Evolutionary conservation across 139 green algal species (phyloP).

Genomic region (Ettlia oleoabundans): DNA sequence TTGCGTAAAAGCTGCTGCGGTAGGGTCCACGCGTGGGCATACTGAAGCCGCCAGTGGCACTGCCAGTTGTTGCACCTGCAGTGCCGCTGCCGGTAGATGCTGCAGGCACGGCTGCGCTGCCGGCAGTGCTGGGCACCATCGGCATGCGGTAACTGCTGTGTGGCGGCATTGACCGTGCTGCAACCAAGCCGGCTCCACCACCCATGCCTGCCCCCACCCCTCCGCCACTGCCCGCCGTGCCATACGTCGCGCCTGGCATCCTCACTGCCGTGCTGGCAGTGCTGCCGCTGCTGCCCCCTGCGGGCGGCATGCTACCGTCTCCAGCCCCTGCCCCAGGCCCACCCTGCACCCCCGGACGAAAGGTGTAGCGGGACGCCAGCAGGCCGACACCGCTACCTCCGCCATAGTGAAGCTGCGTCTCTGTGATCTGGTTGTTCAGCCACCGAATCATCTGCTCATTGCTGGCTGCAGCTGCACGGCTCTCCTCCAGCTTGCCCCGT

Average conservation of each 20-base stretch:
- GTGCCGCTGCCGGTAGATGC: background rate
- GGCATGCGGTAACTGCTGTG: constrained; percentile 1
- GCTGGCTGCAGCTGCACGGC: constrained; percentile 73
- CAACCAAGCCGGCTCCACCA: background rate
- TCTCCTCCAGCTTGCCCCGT: constrained; percentile 82
- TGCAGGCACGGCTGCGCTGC: background rate
- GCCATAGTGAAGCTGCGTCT: constrained; percentile 66
- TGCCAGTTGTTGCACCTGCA: background rate
- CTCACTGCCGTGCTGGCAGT: background rate
- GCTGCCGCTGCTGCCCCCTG: background rate
- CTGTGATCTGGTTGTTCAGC: constrained; percentile 91
- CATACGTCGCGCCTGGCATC: too few species aligned
- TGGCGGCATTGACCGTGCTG: background rate
- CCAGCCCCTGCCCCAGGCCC: too few species aligned
- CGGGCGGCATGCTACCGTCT: background rate
- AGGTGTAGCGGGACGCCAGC: constrained; percentile 53
- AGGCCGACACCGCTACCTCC: constrained; percentile 34
- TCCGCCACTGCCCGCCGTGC: background rate
- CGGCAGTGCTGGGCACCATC: background rate
- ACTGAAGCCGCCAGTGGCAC: background rate
- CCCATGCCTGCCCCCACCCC: background rate
- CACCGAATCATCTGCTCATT: constrained; percentile 96
- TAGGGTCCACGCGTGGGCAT: background rate
- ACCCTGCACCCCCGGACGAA: constrained; percentile 50
- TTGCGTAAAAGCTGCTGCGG: constrained; percentile 32